Percentiles rank a stretch among this genome's conserved stretches.
Conservation (phyloP, 2,329 filamentous ascomycete genomes). For the Colletotrichum sp. region DNA sequence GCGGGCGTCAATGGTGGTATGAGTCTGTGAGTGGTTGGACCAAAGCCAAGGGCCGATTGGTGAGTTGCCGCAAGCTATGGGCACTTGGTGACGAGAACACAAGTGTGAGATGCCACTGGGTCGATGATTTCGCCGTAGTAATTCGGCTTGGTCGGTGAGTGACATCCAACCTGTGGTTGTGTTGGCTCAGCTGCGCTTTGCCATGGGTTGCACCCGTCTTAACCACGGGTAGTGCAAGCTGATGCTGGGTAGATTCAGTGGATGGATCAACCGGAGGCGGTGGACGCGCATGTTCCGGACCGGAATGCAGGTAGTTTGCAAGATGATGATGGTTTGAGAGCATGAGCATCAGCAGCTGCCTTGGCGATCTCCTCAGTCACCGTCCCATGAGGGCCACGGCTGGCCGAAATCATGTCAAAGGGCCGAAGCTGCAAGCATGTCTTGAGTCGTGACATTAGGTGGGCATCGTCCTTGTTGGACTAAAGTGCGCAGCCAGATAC, state of each 20-base stretch:
- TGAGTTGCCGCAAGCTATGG: not conserved
- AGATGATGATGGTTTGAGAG: slow-evolving; percentile 2
- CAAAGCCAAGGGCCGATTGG: not conserved
- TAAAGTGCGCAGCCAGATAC: not conserved
- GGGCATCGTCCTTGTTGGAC: not conserved
- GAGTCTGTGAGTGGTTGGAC: not conserved
- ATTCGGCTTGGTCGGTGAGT: not conserved
- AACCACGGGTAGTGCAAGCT: not conserved
- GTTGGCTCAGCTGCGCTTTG: not conserved
- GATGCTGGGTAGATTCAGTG: not conserved
- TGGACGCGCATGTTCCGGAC: slow-evolving; percentile 1
- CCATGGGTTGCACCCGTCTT: not conserved
- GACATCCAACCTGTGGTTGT: not conserved
- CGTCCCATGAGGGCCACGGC: not conserved
- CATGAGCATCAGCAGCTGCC: not conserved
- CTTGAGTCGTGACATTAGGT: not conserved
- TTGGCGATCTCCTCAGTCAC: not conserved
- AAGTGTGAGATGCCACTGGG: not conserved
- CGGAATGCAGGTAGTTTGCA: slow-evolving; percentile 2
- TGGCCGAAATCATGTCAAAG: not conserved
- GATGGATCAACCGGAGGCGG: not conserved
- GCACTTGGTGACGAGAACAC: not conserved
- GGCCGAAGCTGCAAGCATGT: not conserved
- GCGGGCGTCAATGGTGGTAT: not conserved
- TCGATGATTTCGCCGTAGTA: not conserved